Evolutionary conservation across 2,329 filamentous ascomycete species (phyloP), one percentile per base, ranked within the genome.

Genomic region (Colletotrichum destructivum): DNA sequence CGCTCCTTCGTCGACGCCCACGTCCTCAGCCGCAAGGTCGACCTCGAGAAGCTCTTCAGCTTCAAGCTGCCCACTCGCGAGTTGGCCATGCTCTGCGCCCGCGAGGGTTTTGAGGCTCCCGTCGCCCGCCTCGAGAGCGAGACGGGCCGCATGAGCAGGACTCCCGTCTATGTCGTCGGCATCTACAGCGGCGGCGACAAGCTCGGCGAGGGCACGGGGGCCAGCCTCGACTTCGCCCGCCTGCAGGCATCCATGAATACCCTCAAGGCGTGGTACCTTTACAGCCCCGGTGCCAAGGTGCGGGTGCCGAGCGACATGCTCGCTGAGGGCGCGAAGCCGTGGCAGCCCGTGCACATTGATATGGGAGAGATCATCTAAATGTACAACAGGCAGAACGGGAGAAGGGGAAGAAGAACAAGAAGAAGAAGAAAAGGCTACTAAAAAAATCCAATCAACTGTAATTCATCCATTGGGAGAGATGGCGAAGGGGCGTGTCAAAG

Each of bases 251-350:
- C 94, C 47, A 95, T 97, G 78, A 92, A 93, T 74, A 92, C 95
- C 21, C 86, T 99, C 79, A 97, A 98, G 87, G 88, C 92, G 7
- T 99, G 96, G 96, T 99, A 99, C 82, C 86, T 99, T 64, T 99
- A 99, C 85, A 95, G 92, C 81, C 96, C 96, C 38, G 86, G 88
- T 67, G 84, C 86, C 76, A 84, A 89, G 74, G 88, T 90, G 61
- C 87, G 88, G 69, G 86, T 94, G 73, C 92, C 92, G 31, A 94
- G 92, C 79, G 91, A 93, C 74, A 92, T 89, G 84, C 87, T 93
- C 75, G 85, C 87, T 65, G 85, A 89, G 74, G 87, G 85, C 57
- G 89, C 90, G 54, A 84, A 84, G 77, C 85, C 88, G 6, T 94
- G 91, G 91, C 88, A 88, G 82, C 89, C 92, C 2, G 88, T 88